Evolutionary conservation across 2,329 filamentous ascomycete genomes (phyloP), one percentile per base, ranked within the genome.

Genomic region (Mycosphaerella arachidis): DNA sequence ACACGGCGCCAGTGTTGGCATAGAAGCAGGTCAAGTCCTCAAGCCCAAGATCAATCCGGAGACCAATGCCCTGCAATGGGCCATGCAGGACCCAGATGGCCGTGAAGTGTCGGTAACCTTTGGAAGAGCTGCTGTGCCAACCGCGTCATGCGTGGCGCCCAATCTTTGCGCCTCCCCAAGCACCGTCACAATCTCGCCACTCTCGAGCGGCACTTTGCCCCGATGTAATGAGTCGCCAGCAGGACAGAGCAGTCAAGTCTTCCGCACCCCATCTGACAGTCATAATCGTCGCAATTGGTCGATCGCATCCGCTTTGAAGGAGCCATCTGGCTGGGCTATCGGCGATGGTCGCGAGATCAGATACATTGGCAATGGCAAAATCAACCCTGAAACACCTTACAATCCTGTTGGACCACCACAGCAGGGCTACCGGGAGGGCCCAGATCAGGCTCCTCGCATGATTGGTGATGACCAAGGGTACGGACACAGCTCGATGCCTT

Each of bases 341-440:
- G 71, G 73, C 27, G 72, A 73, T 56, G 73, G 73, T 8, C 64
- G 64, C 20, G 73, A 75, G 66, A 75, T 75, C 63, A 64, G 65
- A 24, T 75, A 74, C 59, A 57, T 61, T 13, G 71, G 73, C 30
- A 62, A 70, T 53, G 71, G 72, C 4, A 62, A 70, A 46, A 71
- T 71, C 16, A 71, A 74, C 62, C 65, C 61, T 31, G 63, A 69
- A 35, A 66, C 70, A 1, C 63, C 68, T 56, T 63, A 53, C n/a
- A 65, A 65, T 8, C 61, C 70, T 46, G 65, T 66, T 66, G 55
- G 51, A 62, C 33, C 63, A 57, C 50, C 53, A 55, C 48, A 43
- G 53, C 31, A 43, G 55, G 24, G 48, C 27, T n/a, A 45, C 30
- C 13, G 57, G 53, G 53, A 48, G 51, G 55, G 37, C 18, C 50